Percentiles rank a stretch among this genome's conserved stretches.
Conservation (phyloP, 2,329 filamentous ascomycete genomes). For the Amauroascus verrucosus region DNA sequence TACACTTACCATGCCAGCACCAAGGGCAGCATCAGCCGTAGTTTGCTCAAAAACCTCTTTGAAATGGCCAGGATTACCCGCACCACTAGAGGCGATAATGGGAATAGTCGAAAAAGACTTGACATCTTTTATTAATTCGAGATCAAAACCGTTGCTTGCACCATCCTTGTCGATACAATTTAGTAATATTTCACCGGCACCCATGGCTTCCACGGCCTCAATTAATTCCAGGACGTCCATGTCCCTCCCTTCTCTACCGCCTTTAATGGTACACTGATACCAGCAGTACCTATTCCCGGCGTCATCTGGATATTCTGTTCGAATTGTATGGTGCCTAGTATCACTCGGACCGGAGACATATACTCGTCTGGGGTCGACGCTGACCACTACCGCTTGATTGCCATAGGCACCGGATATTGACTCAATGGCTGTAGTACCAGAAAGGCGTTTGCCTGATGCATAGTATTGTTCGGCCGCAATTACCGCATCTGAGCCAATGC, state of each 20-base stretch:
- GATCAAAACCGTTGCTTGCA: slow-evolving; percentile 85
- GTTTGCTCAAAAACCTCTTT: slow-evolving; percentile 81
- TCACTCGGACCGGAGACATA: slow-evolving; percentile 62
- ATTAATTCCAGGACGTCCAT: slow-evolving; percentile 84
- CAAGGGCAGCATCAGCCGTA: slow-evolving; percentile 79
- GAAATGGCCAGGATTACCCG: slow-evolving; percentile 80
- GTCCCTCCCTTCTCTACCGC: slow-evolving; percentile 86
- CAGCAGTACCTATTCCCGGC: slow-evolving; percentile 75
- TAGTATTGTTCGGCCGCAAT: slow-evolving; percentile 87
- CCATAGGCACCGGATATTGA: slow-evolving; percentile 89
- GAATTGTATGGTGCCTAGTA: slow-evolving; percentile 64
- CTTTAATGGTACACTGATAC: slow-evolving; percentile 97
- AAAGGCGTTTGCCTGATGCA: slow-evolving; percentile 54
- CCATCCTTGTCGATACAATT: slow-evolving; percentile 98
- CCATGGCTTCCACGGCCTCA: slow-evolving; percentile 89
- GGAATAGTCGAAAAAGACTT: slow-evolving; percentile 82
- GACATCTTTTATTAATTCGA: slow-evolving; percentile 81
- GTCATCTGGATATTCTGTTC: slow-evolving; percentile 59
- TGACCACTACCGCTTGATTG: slow-evolving; percentile 92
- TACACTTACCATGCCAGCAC: slow-evolving; percentile 70
- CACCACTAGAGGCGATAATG: slow-evolving; percentile 89
- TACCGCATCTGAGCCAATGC: slow-evolving; percentile 91
- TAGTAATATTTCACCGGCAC: slow-evolving; percentile 81
- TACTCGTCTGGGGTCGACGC: slow-evolving; percentile 83
- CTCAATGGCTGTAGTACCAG: slow-evolving; percentile 84